Percentiles rank a stretch among this genome's conserved stretches.
Conservation (phyloP, 495 filamentous ascomycete species). For the Recurvomyces mirabilis region DNA sequence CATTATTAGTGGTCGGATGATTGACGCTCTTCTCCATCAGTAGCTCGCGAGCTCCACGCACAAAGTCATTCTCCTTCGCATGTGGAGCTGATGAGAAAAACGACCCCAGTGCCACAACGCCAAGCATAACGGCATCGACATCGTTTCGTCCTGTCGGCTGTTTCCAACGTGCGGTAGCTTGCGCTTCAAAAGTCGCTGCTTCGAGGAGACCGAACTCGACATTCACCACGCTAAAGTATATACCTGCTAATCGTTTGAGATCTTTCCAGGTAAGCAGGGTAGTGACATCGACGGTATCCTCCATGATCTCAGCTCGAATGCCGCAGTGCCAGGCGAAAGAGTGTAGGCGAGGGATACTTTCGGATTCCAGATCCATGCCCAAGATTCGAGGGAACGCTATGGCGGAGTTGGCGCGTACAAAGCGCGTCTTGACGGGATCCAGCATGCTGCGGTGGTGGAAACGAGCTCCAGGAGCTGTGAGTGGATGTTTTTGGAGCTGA, state of each 20-base stretch:
- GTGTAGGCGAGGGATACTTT: conserved; percentile 39
- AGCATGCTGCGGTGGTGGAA: conserved; percentile 26
- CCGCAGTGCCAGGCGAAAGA: conserved; percentile 46
- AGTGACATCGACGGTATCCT: conserved; percentile 8
- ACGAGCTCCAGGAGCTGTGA: conserved; percentile 14
- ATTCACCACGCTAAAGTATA: conserved; percentile 40
- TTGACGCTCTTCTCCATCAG: conserved; percentile 11
- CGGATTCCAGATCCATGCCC: conserved; percentile 38
- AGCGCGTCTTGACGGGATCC: conserved; percentile 22
- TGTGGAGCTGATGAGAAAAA: conserved; percentile 20
- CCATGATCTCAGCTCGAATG: conserved; percentile 22
- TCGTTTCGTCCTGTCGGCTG: conserved; percentile 2
- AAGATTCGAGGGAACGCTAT: conserved; percentile 41
- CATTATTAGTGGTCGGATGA: conserved; percentile 20
- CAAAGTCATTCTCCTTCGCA: conserved; percentile 11
- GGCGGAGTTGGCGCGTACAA: conserved; percentile 40
- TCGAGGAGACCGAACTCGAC: conserved; percentile 41
- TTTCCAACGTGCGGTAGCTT: conserved; percentile 8
- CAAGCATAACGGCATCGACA: conserved; percentile 14
- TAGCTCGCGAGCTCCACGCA: background rate
- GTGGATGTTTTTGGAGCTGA: conserved; percentile 13
- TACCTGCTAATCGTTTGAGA: conserved; percentile 10
- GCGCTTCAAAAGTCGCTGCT: conserved; percentile 12
- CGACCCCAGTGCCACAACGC: conserved; percentile 18
- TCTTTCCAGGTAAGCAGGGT: conserved; percentile 15